phyloP scores from a whole-genome alignment of 1,284 basidiomycete genomes.

The Stereum hirsutum region DNA sequence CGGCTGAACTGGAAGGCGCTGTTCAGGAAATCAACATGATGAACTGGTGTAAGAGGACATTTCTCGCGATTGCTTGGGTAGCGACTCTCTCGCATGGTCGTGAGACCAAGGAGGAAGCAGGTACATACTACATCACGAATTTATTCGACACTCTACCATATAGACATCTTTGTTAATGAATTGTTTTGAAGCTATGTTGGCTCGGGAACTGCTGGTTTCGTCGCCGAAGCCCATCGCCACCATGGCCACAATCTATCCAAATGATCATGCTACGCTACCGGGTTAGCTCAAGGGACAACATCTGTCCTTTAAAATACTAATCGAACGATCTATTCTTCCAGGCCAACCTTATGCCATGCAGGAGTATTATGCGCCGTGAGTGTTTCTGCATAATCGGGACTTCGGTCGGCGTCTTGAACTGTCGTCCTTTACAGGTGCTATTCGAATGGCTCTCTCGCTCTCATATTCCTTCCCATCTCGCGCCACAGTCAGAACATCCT shows the following conservation, averaged over 20 bases:
- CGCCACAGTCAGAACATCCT: conserved; percentile 50
- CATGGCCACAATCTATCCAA: conserved; percentile 42
- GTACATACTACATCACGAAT: too few relatives aligned
- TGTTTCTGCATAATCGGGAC: background rate
- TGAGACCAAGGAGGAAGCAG: too few relatives aligned
- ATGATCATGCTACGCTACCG: conserved; percentile 28
- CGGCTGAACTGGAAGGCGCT: too few relatives aligned
- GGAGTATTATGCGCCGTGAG: conserved; percentile 45
- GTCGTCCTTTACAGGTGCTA: conserved; percentile 33
- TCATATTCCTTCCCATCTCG: conserved; percentile 57
- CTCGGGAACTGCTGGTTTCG: conserved; percentile 30
- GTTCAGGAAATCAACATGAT: too few relatives aligned
- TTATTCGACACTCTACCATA: too few relatives aligned
- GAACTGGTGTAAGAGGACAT: too few relatives aligned
- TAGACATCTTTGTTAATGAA: too few relatives aligned
- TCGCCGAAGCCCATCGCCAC: conserved; percentile 30
- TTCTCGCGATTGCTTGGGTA: too few relatives aligned
- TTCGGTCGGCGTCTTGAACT: background rate
- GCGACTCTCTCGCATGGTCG: too few relatives aligned
- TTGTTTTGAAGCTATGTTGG: conserved; percentile 37
- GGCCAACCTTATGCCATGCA: conserved; percentile 52
- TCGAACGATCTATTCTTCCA: conserved; percentile 14
- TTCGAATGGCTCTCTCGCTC: conserved; percentile 47
- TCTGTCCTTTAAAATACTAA: conserved; percentile 1
- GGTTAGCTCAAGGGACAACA: conserved; percentile 18